Percentiles rank a stretch among this genome's conserved stretches.
Evolutionary conservation across 176 grass and related monocot genomes (phyloP).

Genomic region (Eleusine coracana): DNA sequence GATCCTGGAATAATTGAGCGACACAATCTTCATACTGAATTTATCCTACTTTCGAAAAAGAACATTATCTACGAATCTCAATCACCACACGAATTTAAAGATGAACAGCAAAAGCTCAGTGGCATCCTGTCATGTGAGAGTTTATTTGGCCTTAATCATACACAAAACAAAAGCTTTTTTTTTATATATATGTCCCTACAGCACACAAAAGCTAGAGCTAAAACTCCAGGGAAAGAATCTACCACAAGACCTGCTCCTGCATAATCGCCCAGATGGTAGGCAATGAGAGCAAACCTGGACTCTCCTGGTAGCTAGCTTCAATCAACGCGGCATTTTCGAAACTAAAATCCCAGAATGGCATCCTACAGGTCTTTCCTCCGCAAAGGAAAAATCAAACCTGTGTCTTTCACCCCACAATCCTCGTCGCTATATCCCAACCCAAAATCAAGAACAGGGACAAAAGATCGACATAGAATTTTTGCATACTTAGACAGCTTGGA

Average conservation of each 20-base stretch:
- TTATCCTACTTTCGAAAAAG: neutral
- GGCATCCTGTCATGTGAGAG: neutral
- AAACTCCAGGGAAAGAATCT: too few relatives aligned
- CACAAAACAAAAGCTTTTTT: too few relatives aligned
- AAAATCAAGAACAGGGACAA: neutral
- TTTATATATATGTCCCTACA: too few relatives aligned
- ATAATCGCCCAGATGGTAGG: too few relatives aligned
- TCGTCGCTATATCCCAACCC: neutral
- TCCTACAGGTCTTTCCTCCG: neutral
- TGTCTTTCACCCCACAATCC: neutral
- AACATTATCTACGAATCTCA: neutral
- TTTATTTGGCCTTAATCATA: too few relatives aligned
- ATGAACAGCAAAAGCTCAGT: neutral
- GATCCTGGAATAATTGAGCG: too few relatives aligned
- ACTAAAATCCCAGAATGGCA: neutral
- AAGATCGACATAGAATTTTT: neutral
- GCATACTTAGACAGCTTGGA: neutral
- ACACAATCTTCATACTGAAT: neutral
- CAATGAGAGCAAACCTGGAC: too few relatives aligned
- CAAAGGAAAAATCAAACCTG: neutral
- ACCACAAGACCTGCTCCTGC: too few relatives aligned
- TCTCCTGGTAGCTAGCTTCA: neutral
- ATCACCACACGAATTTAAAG: neutral
- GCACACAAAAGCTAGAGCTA: too few relatives aligned
- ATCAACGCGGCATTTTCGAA: neutral